Conservation (phyloP, 108 stramenopile genomes). For the Stephanodiscus triporus region DNA sequence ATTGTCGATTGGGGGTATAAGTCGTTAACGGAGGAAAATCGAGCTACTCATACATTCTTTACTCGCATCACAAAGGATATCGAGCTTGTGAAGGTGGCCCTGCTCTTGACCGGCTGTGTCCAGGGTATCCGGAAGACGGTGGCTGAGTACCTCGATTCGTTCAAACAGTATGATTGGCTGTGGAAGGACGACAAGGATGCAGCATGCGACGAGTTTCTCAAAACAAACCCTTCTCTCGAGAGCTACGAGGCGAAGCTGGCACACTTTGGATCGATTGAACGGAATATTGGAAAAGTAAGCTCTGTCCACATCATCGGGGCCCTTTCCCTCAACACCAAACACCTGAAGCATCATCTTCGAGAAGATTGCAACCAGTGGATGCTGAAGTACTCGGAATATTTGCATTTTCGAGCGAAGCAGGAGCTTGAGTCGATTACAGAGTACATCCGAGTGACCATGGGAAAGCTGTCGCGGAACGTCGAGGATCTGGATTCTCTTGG, state of each 20-base stretch:
- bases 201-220: slow-evolving; percentile 75
- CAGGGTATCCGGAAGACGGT: slow-evolving; percentile 90
- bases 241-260: slow-evolving; percentile 76
- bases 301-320: slow-evolving; percentile 90
- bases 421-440: slow-evolving; percentile 80
- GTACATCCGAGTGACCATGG: slow-evolving; percentile 73
- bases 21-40: slow-evolving; percentile 36
- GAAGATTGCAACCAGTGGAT: slow-evolving; percentile 84
- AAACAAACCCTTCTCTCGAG: slow-evolving; percentile 74
- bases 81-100: slow-evolving; percentile 86
- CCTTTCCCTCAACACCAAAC: slow-evolving; percentile 79
- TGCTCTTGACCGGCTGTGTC: slow-evolving; percentile 89
- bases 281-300: slow-evolving; percentile 70
- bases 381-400: slow-evolving; percentile 60
- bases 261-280: slow-evolving; percentile 63
- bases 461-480: slow-evolving; percentile 61
- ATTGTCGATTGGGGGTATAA: slow-evolving; percentile 69
- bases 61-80: slow-evolving; percentile 91
- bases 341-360: slow-evolving; percentile 72
- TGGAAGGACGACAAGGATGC: slow-evolving; percentile 89
- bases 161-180: slow-evolving; percentile 81
- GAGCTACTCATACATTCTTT: slow-evolving; percentile 71
- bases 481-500: slow-evolving; percentile 82
- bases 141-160: slow-evolving; percentile 77
- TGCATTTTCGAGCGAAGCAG: slow-evolving; percentile 48